Evolutionary conservation across 2,329 filamentous ascomycete species (phyloP), one percentile per base, ranked within the genome.

Genomic region (Aspergillus awamori): DNA sequence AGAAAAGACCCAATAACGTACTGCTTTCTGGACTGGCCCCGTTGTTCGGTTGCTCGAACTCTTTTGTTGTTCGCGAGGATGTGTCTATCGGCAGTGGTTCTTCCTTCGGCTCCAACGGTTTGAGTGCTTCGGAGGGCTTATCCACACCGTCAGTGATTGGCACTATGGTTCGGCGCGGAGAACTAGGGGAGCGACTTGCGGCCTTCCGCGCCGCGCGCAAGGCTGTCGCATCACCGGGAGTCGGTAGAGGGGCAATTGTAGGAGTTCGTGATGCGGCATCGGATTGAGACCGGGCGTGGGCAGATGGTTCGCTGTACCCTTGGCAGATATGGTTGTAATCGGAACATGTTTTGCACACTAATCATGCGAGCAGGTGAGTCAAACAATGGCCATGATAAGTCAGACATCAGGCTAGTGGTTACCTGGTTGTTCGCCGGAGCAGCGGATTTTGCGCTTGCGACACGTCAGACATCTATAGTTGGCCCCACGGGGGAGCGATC

Each of bases 361-460:
- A 15, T 28, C 36, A 48, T 55, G 20, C 8, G 33, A 17, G 45
- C 17, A 8, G 59, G 63, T 61, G 30, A 60, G 62, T 53, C 22
- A 47, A 11, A 17, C 15, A n/a, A 30, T 28, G 13, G 20, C 41
- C 33, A 22, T 20, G 24, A 49, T 22, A 10, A 17, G 30, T 22
- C 48, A 24, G 11, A 20, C 11, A 49, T 45, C 28, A 26, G 41
- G 41, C 48, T 26, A 51, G 28, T 5, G 30, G 69, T 62, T 70
- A 79, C 77, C 78, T 60, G 89, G 89, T 64, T 88, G 86, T 76
- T 91, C 89, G 63, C 89, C 89, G 49, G 88, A 89, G 74, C 89
- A 92, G 73, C 89, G 83, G 57, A 89, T 92, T 78, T 92, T 92
- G 71, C 89, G 85, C 74, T 87, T 90, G 69, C 89, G 87, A 78